Evolutionary conservation across 257 asterid species (phyloP), one percentile per base, ranked within the genome.

Genomic region (Solanum tacnaense): DNA sequence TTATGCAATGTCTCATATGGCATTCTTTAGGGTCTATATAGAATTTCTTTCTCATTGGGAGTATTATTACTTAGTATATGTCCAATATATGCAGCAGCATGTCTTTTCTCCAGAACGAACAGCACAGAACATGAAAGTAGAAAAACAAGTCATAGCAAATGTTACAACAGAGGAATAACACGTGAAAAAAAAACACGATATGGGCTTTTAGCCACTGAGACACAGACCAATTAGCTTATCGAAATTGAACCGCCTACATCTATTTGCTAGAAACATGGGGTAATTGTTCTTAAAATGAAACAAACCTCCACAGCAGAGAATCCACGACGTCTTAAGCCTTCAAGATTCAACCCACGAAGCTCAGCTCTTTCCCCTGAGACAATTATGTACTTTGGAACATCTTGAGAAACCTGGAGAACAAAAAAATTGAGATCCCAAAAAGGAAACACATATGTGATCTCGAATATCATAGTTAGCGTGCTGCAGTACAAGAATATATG

Each of bases 311-410:
- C 32, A 67, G 32, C 87, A 2, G 99, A 92, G 91, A 97, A 97
- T 75, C 98, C 98, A 86, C 88, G 89, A n/a, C 99, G 98, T 71
- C 94, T 93, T 60, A 97, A 91, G 87, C 99, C 99, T 96, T 97
- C 98, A 21, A 93, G 92, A 90, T 97, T 97, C 88, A 97, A 86
- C 71, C 98, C 98, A 84, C 98, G 98, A 70, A 97, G 91, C 92
- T 92, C 96, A 92, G 99, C 99, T 89, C 99, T 94, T 92, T 97
- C 98, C 87, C 99, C 98, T 27, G 98, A 93, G 86, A 97, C 98
- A 98, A 96, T 93, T 78, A 94, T 93, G 95, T 95, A 97, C 89
- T 91, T 95, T 13, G 99, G 99, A 25, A 97, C 98, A 91, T 96
- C 99, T 91, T 96, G 98, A 20, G 98, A 92, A 86, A 97, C 95